phyloP scores from a whole-genome alignment of 495 filamentous ascomycete species.

The Geoglossum glabrum region DNA sequence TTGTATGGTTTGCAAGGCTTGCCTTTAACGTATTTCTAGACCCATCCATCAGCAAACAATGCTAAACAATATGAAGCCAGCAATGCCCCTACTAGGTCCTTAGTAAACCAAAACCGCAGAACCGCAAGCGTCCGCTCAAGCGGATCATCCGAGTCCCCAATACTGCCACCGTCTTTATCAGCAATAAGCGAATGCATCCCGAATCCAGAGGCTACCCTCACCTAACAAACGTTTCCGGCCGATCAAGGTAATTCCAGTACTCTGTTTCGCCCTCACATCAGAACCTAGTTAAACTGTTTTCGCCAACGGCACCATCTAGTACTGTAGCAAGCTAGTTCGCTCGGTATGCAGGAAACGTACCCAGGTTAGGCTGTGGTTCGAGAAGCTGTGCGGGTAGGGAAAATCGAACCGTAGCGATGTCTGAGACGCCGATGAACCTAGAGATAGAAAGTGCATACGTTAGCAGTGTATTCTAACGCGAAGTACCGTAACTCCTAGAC shows the following conservation, averaged over 20 bases:
- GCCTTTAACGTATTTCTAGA: slow-evolving; percentile 86
- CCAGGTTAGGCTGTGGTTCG: slow-evolving; percentile 84
- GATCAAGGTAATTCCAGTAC: slow-evolving; percentile 97
- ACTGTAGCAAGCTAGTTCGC: neutral
- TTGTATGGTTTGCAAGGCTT: slow-evolving; percentile 99
- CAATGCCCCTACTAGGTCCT: slow-evolving; percentile 47
- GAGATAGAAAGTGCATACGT: neutral
- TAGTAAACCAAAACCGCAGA: slow-evolving; percentile 94
- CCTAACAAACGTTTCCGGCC: slow-evolving; percentile 82
- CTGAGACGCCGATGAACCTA: slow-evolving; percentile 83
- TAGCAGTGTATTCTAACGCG: neutral
- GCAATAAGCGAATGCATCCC: neutral
- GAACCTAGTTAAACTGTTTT: neutral
- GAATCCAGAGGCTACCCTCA: slow-evolving; percentile 5
- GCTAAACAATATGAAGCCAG: neutral
- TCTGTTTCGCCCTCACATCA: slow-evolving; percentile 27
- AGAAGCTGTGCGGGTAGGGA: slow-evolving; percentile 87
- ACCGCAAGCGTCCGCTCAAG: slow-evolving; percentile 86
- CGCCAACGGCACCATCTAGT: neutral
- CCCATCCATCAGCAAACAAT: neutral
- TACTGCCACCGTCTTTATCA: slow-evolving; percentile 28
- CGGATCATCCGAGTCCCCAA: slow-evolving; percentile 80
- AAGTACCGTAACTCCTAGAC: neutral
- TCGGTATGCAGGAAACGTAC: slow-evolving; percentile 21
- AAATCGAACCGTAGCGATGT: slow-evolving; percentile 89